Conservation (phyloP, 768 basidiomycete species). For the Symmetrospora coprosmae region DNA sequence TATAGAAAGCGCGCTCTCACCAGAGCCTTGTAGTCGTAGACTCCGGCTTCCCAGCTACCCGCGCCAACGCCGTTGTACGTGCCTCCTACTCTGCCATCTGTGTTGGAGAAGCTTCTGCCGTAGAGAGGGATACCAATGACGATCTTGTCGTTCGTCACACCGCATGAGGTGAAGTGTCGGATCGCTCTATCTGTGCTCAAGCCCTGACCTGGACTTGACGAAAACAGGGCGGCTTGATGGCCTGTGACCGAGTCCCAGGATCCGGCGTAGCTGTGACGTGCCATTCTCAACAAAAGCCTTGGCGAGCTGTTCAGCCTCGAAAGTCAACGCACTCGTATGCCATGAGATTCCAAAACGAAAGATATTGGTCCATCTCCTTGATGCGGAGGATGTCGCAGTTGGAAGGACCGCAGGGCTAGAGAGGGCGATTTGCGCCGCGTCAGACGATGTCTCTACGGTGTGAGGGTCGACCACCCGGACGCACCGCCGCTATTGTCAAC, state of each 20-base stretch:
- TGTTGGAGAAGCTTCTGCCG: conserved; percentile 76
- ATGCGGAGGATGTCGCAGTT: conserved; percentile 68
- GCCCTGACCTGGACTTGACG: conserved; percentile 48
- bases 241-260: conserved; percentile 41
- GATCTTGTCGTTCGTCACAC: conserved; percentile 63
- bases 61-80: conserved; percentile 68
- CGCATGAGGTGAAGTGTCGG: conserved; percentile 53
- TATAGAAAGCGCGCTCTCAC: background rate
- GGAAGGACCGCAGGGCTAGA: conserved; percentile 73
- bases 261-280: conserved; percentile 30
- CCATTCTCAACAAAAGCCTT: background rate
- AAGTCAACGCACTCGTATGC: conserved; percentile 31
- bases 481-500: conserved; percentile 30
- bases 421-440: background rate
- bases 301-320: background rate
- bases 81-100: conserved; percentile 63
- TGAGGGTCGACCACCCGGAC: background rate
- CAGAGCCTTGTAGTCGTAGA: conserved; percentile 77
- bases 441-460: too few relatives aligned
- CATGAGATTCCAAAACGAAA: conserved; percentile 99
- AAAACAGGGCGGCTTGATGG: conserved; percentile 74
- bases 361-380: conserved; percentile 66
- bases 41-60: conserved; percentile 67
- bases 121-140: conserved; percentile 74
- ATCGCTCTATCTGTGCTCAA: conserved; percentile 42